Evolutionary conservation across 768 basidiomycete species (phyloP), one percentile per base, ranked within the genome.

Genomic region (Lepiota venenata): DNA sequence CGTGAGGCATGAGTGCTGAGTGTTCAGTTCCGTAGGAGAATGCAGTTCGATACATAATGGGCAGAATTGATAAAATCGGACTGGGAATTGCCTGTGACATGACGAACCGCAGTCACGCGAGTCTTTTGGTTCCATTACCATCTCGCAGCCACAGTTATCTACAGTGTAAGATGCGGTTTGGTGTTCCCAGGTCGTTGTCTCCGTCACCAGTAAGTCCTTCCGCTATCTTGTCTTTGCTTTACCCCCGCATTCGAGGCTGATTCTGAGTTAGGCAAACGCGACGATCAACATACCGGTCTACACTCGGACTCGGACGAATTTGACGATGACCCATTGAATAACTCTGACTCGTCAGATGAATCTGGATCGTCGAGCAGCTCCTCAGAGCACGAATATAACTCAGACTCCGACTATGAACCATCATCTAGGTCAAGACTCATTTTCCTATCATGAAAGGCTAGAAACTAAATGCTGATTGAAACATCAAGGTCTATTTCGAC

Each of bases 201-300:
- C 74, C 78, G 8, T 80, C 79, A 0, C 80, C 79, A 25, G 74
- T 66, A 9, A 67, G 73, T 48, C n/a, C 10, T 44, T 12, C 38
- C 41, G 27, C 44, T 42, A 2, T 52, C 49, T n/a, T n/a, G n/a
- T n/a, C n/a, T n/a, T n/a, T n/a, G n/a, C n/a, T n/a, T n/a, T 51
- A 35, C 9, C 16, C n/a, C 25, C 22, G 36, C 38, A 29, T 38
- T 49, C 38, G 41, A 16, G 47, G 57, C 47, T 53, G 56, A 45
- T 21, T 52, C 41, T 40, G 46, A 42, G n/a, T 38, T 55, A 64
- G 61, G 29, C 60, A 63, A 55, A 53, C 54, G 10, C 67, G 77
- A 35, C 68, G 72, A 3, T 82, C 80, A 12, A 79, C 80, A 5
- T 85, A 81, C 60, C n/a, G 82, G 81, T 14, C 64, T 83, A 4